Conservation (phyloP, 257 asterid genomes). For the Nicotiana knightiana region DNA sequence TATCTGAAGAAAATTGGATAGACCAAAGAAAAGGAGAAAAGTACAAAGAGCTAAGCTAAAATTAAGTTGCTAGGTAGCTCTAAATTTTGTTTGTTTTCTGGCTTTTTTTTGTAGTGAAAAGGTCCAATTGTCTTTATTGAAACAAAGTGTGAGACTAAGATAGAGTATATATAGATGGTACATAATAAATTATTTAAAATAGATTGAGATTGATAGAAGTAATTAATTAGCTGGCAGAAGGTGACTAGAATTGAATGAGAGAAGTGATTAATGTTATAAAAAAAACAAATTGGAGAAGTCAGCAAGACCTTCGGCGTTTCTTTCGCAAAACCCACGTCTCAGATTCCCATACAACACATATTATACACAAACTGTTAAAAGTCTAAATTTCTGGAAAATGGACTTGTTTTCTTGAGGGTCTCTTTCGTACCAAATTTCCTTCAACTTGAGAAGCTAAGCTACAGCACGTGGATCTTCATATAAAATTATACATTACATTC, state of each 20-base stretch:
- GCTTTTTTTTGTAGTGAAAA: background rate
- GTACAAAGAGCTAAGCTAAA: background rate
- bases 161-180: background rate
- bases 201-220: constrained; percentile 29
- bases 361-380: background rate
- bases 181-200: background rate
- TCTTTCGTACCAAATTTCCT: constrained; percentile 42
- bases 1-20: background rate
- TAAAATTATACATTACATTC: constrained; percentile 42
- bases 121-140: constrained; percentile 6
- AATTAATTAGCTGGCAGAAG: constrained; percentile 56
- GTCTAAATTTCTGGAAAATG: constrained; percentile 14
- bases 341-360: constrained; percentile 35
- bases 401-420: background rate
- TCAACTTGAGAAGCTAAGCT: constrained; percentile 13
- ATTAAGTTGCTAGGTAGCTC: background rate
- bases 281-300: constrained; percentile 6
- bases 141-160: background rate
- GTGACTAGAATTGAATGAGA: constrained; percentile 15
- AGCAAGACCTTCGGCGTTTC: constrained; percentile 66
- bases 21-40: background rate
- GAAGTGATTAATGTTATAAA: background rate
- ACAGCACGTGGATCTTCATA: constrained; percentile 45
- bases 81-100: background rate
- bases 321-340: constrained; percentile 68